Base-by-base conservation (phyloP, 106 monocot species). In the Hemerocallis citrina region DNA sequence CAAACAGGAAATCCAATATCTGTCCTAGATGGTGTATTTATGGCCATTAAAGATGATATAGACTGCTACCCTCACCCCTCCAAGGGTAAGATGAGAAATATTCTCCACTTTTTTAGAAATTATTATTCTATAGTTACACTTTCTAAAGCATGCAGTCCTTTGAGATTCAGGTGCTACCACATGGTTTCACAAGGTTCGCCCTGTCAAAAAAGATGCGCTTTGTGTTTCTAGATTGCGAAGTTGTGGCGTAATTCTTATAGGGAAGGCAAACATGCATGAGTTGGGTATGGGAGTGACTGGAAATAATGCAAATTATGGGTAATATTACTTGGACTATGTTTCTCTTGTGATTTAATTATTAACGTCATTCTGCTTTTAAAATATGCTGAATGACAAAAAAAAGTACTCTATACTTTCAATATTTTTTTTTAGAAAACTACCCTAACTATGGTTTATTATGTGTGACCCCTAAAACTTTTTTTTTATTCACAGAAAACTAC, bases 221-320 rank as follows among this genome's bases (percentile, higher is more conserved):
- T 88, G 98, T 50, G 92, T 99, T 32, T 77, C 88, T 52, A 79
- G 92, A 74, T 79, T 99, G 70, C 79, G 92, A 23, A 78, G 65
- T 56, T 88, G 92, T 77, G 98, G 98, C 55, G 92, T 77, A 7
- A 78, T 98, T 52, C 72, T 92, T 49, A 85, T 98, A 43, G 98
- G 98, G 14, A 98, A 98, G 68, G 98, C 92, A 69, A 92, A 91
- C 39, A 98, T 98, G 98, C 87, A 98, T 75, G 98, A 98, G 52
- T 59, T 98, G 27, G 98, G 98, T n/a, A 65, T 91, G 70, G 98
- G 98, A 19, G 79, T 79, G 13, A 88, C 98, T 34, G 98, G 98
- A 64, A 98, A 82, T 66, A 98, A 98, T 80, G 81, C 98, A 65
- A 84, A 77, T 57, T 77, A 98, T 73, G 98, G 98, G 98, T 98